These are phyloP conservation scores for Mycocentrospora acerina DNA, from an alignment of 2,329 filamentous ascomycete genomes.

Conservation along the genomic window DNA sequence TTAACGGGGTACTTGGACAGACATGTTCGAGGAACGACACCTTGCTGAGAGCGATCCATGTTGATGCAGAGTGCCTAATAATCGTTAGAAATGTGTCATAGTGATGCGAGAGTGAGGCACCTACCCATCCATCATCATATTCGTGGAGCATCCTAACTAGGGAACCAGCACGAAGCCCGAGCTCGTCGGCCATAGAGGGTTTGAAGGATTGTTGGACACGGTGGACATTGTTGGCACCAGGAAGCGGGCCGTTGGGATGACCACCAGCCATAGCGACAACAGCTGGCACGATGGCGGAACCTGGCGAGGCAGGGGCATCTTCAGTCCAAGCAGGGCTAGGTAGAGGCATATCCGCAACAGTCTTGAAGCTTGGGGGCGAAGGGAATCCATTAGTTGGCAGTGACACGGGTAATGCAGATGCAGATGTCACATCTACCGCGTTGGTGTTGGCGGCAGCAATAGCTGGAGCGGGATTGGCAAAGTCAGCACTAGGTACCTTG, in stretches of 20 bases:
- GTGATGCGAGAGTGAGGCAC: conserved; percentile 37
- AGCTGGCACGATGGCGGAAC: conserved; percentile 45
- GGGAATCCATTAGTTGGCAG: conserved; percentile 32
- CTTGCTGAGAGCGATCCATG: conserved; percentile 87
- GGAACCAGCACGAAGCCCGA: conserved; percentile 77
- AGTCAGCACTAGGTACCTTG: conserved; percentile 23
- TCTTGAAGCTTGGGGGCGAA: conserved; percentile 54
- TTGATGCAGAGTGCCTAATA: conserved; percentile 81
- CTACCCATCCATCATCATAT: conserved; percentile 97
- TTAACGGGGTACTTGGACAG: conserved; percentile 90
- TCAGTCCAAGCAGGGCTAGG: conserved; percentile 66
- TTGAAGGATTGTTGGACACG: conserved; percentile 93
- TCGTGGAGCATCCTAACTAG: conserved; percentile 89
- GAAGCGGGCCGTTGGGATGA: conserved; percentile 59
- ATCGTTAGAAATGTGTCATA: conserved; percentile 18
- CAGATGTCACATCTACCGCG: conserved; percentile 39
- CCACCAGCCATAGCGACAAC: conserved; percentile 62
- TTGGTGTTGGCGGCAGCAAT: conserved; percentile 46
- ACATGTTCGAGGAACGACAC: conserved; percentile 91
- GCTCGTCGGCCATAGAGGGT: conserved; percentile 88
- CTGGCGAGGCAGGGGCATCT: conserved; percentile 55
- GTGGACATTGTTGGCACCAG: conserved; percentile 66
- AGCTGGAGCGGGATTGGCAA: conserved; percentile 39
- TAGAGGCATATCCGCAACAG: conserved; percentile 37
- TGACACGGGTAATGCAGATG: conserved; percentile 12